Evolutionary conservation across 257 asterid species (phyloP).

Genomic region (Echium plantagineum): DNA sequence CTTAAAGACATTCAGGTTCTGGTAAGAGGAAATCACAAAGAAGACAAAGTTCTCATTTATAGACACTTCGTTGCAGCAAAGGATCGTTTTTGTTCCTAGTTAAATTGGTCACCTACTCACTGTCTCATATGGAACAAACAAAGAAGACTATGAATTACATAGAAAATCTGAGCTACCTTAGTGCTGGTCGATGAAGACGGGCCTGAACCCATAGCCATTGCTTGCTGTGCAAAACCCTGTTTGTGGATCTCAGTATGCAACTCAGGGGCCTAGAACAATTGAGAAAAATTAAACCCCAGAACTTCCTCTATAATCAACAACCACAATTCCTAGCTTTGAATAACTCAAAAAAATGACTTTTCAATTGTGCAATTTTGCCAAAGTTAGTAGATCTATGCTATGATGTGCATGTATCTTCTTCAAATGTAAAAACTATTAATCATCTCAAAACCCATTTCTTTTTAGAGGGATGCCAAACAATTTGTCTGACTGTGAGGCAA

Average conservation of each 20-base stretch:
- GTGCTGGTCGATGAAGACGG: constrained; percentile 64
- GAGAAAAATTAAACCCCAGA: neutral
- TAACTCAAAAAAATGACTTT: too few relatives aligned
- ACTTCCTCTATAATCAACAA: neutral
- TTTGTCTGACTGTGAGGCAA: neutral
- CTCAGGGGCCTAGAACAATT: constrained; percentile 57
- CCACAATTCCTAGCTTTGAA: too few relatives aligned
- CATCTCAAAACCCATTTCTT: neutral
- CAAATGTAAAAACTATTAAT: neutral
- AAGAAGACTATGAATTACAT: neutral
- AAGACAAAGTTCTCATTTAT: too few relatives aligned
- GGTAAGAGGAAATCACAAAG: too few relatives aligned
- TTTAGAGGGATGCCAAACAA: neutral
- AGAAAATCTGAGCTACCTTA: constrained; percentile 36
- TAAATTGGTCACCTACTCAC: too few relatives aligned
- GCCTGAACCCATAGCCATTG: constrained; percentile 62
- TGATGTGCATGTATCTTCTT: neutral
- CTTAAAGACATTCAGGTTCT: too few relatives aligned
- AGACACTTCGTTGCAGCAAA: neutral
- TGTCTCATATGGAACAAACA: neutral
- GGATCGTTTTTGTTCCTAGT: neutral
- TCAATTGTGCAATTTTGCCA: neutral
- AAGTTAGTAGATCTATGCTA: neutral
- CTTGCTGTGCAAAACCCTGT: constrained; percentile 64
- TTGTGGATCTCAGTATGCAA: constrained; percentile 77